Base-by-base conservation (phyloP, 176 grass and related monocot species). In the Carex cristatella region DNA sequence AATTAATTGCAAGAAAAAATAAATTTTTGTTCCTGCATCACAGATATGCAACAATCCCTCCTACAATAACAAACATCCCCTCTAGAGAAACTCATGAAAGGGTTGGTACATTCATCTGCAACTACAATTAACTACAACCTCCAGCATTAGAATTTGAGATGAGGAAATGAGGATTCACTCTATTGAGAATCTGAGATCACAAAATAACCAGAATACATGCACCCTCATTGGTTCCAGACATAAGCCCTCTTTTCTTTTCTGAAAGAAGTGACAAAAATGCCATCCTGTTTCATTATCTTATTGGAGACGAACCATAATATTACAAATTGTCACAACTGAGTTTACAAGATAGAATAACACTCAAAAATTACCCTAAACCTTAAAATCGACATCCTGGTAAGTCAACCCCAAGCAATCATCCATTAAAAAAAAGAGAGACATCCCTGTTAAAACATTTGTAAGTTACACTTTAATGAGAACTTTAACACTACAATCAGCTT, bases 21-120 rank as follows among this genome's bases (percentile, higher is more conserved):
- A 83, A 60, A 73, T 81, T 53, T 53, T 84, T 86, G 85, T 42
- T 33, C 28, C 18, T 33, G 78, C 18, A 63, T n/a, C 2, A 57
- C 58, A 15, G 31, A 46, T 64, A 76, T 69, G 65, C 85, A 85
- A 12, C 11, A 4, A 31, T 9, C 11, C 7, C n/a, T 42, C 32
- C 68, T 46, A 71, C 6, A 38, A 70, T 46, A 44, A 33, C 31
- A 68, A 15, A 48, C 7, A 48, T 48, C 6, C 44, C 44, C 44
- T 48, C 44, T 48, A 48, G 44, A 48, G 44, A 62, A 27, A 62
- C n/a, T 62, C 60, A 62, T 27, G n/a, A 62, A 62, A 19, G 16
- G 60, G 60, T 19, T 71, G 31, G 12, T 13, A 35, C 65, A 68
- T 71, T 19, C 8, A 71, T 42, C 68, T 46, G 2, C 33, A 71